Evolutionary conservation across 192 early-diverging fungal genomes (phyloP).

Genomic region (Martensiomyces pterosporus): DNA sequence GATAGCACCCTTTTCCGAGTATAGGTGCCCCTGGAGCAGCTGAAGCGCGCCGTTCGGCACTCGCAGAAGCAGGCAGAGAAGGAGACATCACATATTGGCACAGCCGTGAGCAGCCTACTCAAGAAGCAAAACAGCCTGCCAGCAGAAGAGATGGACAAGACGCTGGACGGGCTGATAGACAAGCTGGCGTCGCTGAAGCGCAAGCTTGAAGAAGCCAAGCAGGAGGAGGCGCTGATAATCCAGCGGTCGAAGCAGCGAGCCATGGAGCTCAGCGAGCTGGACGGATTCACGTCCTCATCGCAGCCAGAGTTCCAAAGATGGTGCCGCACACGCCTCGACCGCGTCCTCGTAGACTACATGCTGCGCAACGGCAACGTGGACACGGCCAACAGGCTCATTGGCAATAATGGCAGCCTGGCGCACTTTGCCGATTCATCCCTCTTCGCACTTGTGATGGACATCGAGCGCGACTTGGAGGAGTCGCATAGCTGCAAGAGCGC

Average conservation of each 20-base stretch:
- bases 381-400: conserved; percentile 68
- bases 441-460: conserved; percentile 75
- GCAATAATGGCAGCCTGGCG: conserved; percentile 26
- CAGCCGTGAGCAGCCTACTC: conserved; percentile 13
- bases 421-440: conserved; percentile 86
- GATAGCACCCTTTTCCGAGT: no score
- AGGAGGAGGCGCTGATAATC: conserved; percentile 70
- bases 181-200: conserved; percentile 67
- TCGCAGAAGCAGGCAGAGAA: conserved; percentile 82
- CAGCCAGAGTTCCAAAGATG: conserved; percentile 76
- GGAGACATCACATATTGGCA: conserved; percentile 52
- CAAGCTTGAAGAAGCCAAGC: conserved; percentile 76
- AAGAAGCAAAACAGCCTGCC: conserved; percentile 41
- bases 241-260: conserved; percentile 68
- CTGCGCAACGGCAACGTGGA: conserved; percentile 77
- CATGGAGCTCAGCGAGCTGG: conserved; percentile 72
- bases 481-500: conserved; percentile 79
- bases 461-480: conserved; percentile 71
- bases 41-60: conserved; percentile 66
- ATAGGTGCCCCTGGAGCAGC: conserved; percentile 84
- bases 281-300: conserved; percentile 57
- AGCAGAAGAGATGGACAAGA: conserved; percentile 52
- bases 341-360: conserved; percentile 95
- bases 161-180: conserved; percentile 62
- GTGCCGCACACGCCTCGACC: conserved; percentile 80